Evolutionary conservation across 2,329 filamentous ascomycete genomes (phyloP).

Genomic region (Alternaria metachromatica): DNA sequence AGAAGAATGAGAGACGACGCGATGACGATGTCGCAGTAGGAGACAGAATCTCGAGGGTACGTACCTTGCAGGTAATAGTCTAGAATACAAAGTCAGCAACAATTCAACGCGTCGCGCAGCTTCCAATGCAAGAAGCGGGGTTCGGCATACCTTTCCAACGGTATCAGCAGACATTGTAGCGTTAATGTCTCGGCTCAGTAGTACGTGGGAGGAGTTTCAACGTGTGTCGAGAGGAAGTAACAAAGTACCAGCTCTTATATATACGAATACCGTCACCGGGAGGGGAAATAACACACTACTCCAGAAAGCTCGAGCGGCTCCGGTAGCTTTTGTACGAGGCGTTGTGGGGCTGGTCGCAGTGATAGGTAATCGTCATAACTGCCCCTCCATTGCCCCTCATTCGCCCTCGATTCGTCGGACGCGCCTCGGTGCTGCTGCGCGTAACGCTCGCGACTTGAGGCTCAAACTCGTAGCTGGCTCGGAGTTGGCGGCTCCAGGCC

Average conservation of each 20-base stretch:
- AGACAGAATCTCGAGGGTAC: conserved; percentile 62
- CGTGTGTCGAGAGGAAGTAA: conserved; percentile 20
- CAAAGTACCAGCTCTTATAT: conserved; percentile 6
- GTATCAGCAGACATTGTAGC: conserved; percentile 60
- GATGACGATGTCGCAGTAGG: not conserved
- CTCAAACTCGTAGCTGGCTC: conserved; percentile 33
- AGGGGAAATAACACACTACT: conserved; percentile 19
- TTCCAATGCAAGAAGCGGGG: not conserved
- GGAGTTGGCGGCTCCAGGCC: conserved; percentile 6
- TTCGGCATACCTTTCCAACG: conserved; percentile 56
- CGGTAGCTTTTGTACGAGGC: conserved; percentile 29
- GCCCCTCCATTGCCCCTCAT: conserved; percentile 38
- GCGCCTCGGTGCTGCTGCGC: conserved; percentile 28
- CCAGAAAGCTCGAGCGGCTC: conserved; percentile 26
- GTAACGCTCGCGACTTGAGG: conserved; percentile 33
- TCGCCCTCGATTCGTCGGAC: conserved; percentile 20
- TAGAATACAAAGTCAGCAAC: conserved; percentile 48
- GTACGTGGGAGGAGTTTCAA: conserved; percentile 1
- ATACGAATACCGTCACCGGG: conserved; percentile 4
- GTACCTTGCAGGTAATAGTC: conserved; percentile 95
- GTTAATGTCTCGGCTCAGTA: not conserved
- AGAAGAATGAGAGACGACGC: not conserved
- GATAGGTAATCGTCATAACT: conserved; percentile 24
- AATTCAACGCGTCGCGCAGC: not conserved
- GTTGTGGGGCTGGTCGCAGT: conserved; percentile 26